Percentiles rank a stretch among this genome's conserved stretches.
phyloP scores from a whole-genome alignment of 441 rosid genomes.

The Hura crepitans region DNA sequence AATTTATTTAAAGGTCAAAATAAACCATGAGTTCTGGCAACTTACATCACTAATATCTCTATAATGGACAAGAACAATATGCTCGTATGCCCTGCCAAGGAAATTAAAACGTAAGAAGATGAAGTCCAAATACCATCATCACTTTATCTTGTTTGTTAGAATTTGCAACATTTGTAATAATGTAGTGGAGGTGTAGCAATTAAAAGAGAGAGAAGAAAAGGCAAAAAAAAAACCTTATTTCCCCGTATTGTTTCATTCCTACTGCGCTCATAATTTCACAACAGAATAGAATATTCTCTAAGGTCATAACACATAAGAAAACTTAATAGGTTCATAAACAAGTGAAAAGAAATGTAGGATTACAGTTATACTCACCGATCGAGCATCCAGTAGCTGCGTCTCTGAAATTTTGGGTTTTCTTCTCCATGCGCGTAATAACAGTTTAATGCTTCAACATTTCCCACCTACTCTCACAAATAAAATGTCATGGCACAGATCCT shows the following conservation, averaged over 20 bases:
- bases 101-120: slow-evolving; percentile 17
- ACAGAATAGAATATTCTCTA: slow-evolving; percentile 2
- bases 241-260: slow-evolving; percentile 54
- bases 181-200: neutral
- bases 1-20: neutral
- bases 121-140: neutral
- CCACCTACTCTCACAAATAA: slow-evolving; percentile 59
- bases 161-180: neutral
- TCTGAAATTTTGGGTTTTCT: slow-evolving; percentile 64
- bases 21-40: slow-evolving; percentile 9
- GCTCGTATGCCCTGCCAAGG: slow-evolving; percentile 69
- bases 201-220: neutral
- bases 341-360: slow-evolving; percentile 24
- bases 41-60: slow-evolving; percentile 68
- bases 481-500: slow-evolving; percentile 22
- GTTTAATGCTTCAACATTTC: slow-evolving; percentile 70
- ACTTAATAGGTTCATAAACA: slow-evolving; percentile 12
- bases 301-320: slow-evolving; percentile 13
- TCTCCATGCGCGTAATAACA: slow-evolving; percentile 97
- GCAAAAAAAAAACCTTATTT: slow-evolving; percentile 28
- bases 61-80: slow-evolving; percentile 89
- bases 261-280: slow-evolving; percentile 18
- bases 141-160: neutral
- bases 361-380: slow-evolving; percentile 60
- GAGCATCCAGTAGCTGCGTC: slow-evolving; percentile 97